Percentiles rank a stretch among this genome's conserved stretches.
Conservation (phyloP, 1,284 basidiomycete species). For the Irpex rosettiformis region DNA sequence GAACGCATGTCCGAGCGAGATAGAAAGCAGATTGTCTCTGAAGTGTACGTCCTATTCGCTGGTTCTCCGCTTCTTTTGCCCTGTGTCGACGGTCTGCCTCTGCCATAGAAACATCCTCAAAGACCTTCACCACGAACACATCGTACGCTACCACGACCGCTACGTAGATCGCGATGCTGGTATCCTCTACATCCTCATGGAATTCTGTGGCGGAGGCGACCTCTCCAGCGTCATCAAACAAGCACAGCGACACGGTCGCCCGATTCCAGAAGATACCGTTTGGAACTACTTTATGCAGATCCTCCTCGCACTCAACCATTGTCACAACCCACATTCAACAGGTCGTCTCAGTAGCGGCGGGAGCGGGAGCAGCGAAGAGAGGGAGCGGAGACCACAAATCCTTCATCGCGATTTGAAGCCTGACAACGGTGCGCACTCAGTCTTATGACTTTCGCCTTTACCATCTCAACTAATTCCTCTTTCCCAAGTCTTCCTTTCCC, state of each 20-base stretch:
- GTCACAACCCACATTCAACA: slow-evolving; percentile 72
- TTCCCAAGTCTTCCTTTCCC: slow-evolving; percentile 76
- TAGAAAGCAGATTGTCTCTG: slow-evolving; percentile 93
- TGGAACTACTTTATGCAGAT: slow-evolving; percentile 97
- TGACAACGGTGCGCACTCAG: slow-evolving; percentile 75
- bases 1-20: slow-evolving; percentile 92
- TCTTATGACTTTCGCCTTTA: neutral
- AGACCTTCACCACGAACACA: slow-evolving; percentile 91
- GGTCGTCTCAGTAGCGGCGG: slow-evolving; percentile 44
- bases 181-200: slow-evolving; percentile 94
- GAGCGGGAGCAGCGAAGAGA: slow-evolving; percentile 35
- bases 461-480: slow-evolving; percentile 6
- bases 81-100: neutral
- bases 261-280: slow-evolving; percentile 86
- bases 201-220: slow-evolving; percentile 95
- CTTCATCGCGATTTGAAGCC: slow-evolving; percentile 95
- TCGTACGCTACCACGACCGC: slow-evolving; percentile 91
- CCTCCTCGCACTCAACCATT: slow-evolving; percentile 85
- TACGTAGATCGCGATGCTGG: slow-evolving; percentile 89
- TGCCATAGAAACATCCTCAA: slow-evolving; percentile 86
- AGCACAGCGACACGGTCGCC: slow-evolving; percentile 60
- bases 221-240: slow-evolving; percentile 84
- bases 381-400: slow-evolving; percentile 68
- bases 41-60: slow-evolving; percentile 70
- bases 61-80: neutral